Conservation (phyloP, 495 filamentous ascomycete species). For the Xylaria intraflava region DNA sequence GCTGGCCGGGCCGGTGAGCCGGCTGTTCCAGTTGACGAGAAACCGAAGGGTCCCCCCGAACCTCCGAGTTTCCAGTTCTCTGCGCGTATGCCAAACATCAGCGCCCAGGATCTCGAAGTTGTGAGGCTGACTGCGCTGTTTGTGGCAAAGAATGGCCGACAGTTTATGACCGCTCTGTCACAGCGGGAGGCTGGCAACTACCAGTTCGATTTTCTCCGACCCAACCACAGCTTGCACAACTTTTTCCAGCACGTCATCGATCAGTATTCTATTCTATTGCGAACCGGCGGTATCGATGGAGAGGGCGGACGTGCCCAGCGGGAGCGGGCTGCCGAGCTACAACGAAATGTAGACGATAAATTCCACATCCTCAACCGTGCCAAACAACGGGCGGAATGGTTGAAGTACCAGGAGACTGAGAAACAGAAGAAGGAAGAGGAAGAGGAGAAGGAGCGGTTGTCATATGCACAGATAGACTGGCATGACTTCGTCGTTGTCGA, state of each 20-base stretch:
- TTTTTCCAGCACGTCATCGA: slow-evolving; percentile 89
- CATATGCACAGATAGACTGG: slow-evolving; percentile 94
- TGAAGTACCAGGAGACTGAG: slow-evolving; percentile 75
- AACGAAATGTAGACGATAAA: slow-evolving; percentile 70
- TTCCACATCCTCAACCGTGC: slow-evolving; percentile 75
- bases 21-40: slow-evolving; percentile 47
- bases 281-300: slow-evolving; percentile 60
- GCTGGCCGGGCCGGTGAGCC: slow-evolving; percentile 69
- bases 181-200: slow-evolving; percentile 86
- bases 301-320: slow-evolving; percentile 60
- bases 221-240: slow-evolving; percentile 90
- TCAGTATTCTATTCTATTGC: slow-evolving; percentile 82
- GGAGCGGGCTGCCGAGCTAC: slow-evolving; percentile 64
- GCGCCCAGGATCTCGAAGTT: slow-evolving; percentile 89
- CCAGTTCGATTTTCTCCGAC: slow-evolving; percentile 95
- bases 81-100: slow-evolving; percentile 95
- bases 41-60: slow-evolving; percentile 74
- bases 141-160: slow-evolving; percentile 83
- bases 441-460: slow-evolving; percentile 73
- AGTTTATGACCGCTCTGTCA: slow-evolving; percentile 79
- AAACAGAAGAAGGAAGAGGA: slow-evolving; percentile 86
- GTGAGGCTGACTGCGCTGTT: slow-evolving; percentile 84
- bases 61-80: slow-evolving; percentile 92
- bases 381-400: slow-evolving; percentile 78
- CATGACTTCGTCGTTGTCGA: slow-evolving; percentile 96